Base-by-base conservation (phyloP, 345 rosid genomes). In the Salix udensis region DNA sequence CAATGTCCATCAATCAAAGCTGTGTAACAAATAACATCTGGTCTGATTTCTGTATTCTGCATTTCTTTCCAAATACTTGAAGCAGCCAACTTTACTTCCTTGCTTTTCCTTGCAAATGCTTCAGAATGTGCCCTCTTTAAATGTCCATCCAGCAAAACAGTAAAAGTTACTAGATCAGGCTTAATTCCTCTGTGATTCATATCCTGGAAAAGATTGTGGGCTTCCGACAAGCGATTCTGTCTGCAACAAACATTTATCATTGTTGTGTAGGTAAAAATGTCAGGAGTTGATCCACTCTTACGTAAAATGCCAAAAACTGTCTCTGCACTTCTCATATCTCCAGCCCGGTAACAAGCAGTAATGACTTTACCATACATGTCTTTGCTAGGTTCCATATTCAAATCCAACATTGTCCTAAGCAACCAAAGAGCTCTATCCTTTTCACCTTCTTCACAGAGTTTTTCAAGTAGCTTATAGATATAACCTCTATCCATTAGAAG, bases 211-310 rank as follows among this genome's bases (percentile, higher is more conserved):
- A 40, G 85, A 83, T 61, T 30, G 71, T 18, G 46, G 18, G 89
- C 92, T 77, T 86, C 84, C 46, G 18, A 80, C 74, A 88, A 74
- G 81, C 76, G 48, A 67, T 87, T 84, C 21, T 67, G 36, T 77
- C 80, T 88, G 70, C 91, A 92, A 77, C 89, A 92, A 21, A 89
- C 83, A 67, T 82, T 71, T 70, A 91, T 91, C 96, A 94, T 90
- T 30, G 80, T 86, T 1, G 91, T 92, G 84, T 88, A 92, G 8
- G 86, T 83, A 79, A 80, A 61, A 48, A 89, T 53, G 84, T 89
- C 85, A 28, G 90, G 94, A 67, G 69, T 75, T 70, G 76, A 65
- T 65, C 91, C 91, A 44, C 79, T 82, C 31, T 30, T 52, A 67
- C 76, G 68, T 71, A 85, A 77, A 61, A 23, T 39, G 76, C 87